Base-by-base conservation (phyloP, 306 rosid species). In the Amphicarpaea edgeworthii region DNA sequence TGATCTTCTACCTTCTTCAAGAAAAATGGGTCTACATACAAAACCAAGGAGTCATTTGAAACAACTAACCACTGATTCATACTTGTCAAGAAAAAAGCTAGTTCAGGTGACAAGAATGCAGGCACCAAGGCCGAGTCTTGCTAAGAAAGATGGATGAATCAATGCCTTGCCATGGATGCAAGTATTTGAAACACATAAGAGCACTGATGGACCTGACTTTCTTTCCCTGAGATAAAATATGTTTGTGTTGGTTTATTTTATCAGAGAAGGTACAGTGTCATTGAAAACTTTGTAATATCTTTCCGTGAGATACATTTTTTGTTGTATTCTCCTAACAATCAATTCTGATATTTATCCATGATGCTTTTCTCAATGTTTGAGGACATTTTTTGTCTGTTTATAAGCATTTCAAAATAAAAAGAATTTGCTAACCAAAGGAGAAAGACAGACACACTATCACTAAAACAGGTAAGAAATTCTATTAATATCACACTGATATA, bases 1-100 rank as follows among this genome's bases (percentile, higher is more conserved):
- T 84, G 61, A 65, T 88, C 69, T 72, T 88, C 71, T 88, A 90
- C 87, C 97, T 92, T 14, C 70, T 92, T 73, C 97, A 92, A 87
- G 96, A 90, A 83, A 90, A 92, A 80, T 83, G 89, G 91, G 62
- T n/a, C 57, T 87, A 90, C 65, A 90, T 87, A 10, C 77, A 83
- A 54, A 88, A 77, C 53, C 87, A 88, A 83, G 90, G 90, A 78
- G 89, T 81, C 34, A 46, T 60, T 74, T 77, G 81, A 79, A 83
- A 82, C 45, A 68, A 61, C 72, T 83, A 83, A 59, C 61, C 72
- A 28, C 8, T 70, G 54, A 51, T 63, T 54, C 72, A 76, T 26
- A 72, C 70, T 59, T 75, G 73, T 65, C 69, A 86, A 81, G 72
- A 73, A 14, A 28, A 28, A 28, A 28, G 32, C 32, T 28, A 28